A percentile compares a stretch with the other conserved stretches of the same genome.
Evolutionary conservation across 2,329 filamentous ascomycete species (phyloP).

Genomic region (Magnaporthiopsis rhizophila): DNA sequence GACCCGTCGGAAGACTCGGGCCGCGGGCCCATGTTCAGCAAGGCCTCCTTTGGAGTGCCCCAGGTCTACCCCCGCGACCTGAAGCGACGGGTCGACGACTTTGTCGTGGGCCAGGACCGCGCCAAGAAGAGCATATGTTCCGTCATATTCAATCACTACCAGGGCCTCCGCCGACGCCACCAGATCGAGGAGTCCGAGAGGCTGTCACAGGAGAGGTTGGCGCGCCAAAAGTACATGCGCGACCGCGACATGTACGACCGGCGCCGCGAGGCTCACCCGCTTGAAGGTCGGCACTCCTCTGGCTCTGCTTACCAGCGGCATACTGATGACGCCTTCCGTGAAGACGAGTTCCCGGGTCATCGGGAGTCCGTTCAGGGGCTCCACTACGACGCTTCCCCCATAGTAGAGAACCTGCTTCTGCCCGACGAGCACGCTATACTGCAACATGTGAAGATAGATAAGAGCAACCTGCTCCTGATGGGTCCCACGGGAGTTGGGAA

Average conservation of each 20-base stretch:
- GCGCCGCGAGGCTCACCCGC: slow-evolving; percentile 56
- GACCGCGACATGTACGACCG: slow-evolving; percentile 53
- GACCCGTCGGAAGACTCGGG: slow-evolving; percentile 45
- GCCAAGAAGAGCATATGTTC: slow-evolving; percentile 91
- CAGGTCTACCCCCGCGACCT: slow-evolving; percentile 60
- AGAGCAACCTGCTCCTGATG: slow-evolving; percentile 86
- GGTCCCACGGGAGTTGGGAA: slow-evolving; percentile 95
- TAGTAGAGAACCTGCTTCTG: slow-evolving; percentile 36
- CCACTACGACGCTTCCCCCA: slow-evolving; percentile 27
- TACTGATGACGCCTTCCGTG: slow-evolving; percentile 24
- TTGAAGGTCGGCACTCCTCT: slow-evolving; percentile 57
- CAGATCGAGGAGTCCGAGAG: slow-evolving; percentile 65
- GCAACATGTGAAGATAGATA: slow-evolving; percentile 69
- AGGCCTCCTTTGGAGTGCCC: slow-evolving; percentile 49
- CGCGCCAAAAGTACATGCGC: slow-evolving; percentile 62
- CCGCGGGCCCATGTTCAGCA: slow-evolving; percentile 53
- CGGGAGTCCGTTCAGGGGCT: slow-evolving; percentile 36
- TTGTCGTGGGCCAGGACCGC: slow-evolving; percentile 90
- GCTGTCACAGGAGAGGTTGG: slow-evolving; percentile 51
- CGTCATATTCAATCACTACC: slow-evolving; percentile 95
- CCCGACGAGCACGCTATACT: slow-evolving; percentile 36
- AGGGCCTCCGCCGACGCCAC: slow-evolving; percentile 70
- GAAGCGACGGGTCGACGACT: slow-evolving; percentile 89
- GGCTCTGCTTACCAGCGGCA: slow-evolving; percentile 17
- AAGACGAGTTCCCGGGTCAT: slow-evolving; percentile 50